phyloP scores from a whole-genome alignment of 208 protist genomes.

The Trypanosoma lewisi region DNA sequence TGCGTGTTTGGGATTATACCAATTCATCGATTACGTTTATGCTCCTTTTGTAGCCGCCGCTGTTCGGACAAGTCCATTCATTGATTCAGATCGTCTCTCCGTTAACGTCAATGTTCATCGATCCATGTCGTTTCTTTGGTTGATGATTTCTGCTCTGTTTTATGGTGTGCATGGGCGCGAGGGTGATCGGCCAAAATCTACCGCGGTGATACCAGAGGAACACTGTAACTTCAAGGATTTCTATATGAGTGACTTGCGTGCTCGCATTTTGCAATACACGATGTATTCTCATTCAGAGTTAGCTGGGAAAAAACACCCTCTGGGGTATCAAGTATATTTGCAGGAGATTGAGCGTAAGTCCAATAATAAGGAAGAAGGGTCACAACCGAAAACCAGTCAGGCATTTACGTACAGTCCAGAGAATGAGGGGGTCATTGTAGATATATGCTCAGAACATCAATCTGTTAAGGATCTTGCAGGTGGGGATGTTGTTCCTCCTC shows the following conservation, averaged over 20 bases:
- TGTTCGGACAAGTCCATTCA: conserved; percentile 63
- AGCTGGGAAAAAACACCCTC: not conserved
- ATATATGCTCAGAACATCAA: conserved; percentile 67
- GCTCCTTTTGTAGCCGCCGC: conserved; percentile 57
- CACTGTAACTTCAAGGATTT: conserved; percentile 88
- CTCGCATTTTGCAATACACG: conserved; percentile 68
- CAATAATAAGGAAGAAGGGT: conserved; percentile 25
- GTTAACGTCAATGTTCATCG: conserved; percentile 82
- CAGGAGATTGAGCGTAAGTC: conserved; percentile 19
- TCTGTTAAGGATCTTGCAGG: conserved; percentile 55
- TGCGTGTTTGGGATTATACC: conserved; percentile 82
- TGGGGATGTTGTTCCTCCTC: conserved; percentile 34
- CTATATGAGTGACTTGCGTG: conserved; percentile 82
- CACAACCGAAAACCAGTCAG: conserved; percentile 29
- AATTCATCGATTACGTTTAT: conserved; percentile 82
- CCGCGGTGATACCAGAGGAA: conserved; percentile 67
- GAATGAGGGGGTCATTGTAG: conserved; percentile 53
- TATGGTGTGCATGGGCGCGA: conserved; percentile 39
- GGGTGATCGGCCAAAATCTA: conserved; percentile 26
- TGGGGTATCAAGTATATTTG: conserved; percentile 15
- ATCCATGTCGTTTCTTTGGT: conserved; percentile 85
- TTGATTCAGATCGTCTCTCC: conserved; percentile 65
- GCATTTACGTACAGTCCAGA: conserved; percentile 61
- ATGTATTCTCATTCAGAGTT: conserved; percentile 18
- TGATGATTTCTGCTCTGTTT: conserved; percentile 68